Conservation (phyloP, 208 protist species). For the Trypanosoma rangeli region DNA sequence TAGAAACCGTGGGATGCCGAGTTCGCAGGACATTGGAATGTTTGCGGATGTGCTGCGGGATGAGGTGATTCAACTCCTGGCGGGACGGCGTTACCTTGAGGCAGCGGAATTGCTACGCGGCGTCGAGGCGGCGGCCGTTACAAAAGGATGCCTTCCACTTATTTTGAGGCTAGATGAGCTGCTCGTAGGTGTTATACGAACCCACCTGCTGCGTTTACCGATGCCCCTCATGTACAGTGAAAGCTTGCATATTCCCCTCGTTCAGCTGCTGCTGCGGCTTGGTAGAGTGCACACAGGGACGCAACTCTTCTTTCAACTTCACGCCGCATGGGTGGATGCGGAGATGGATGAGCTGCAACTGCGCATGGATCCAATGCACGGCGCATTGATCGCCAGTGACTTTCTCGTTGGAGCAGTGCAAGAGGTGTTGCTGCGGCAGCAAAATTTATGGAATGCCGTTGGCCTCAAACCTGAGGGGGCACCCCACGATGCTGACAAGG, state of each 20-base stretch:
- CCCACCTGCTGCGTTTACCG: conserved; percentile 48
- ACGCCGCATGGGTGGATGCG: conserved; percentile 65
- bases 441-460: conserved; percentile 47
- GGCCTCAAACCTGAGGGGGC: neutral
- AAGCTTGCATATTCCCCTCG: conserved; percentile 75
- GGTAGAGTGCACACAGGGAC: conserved; percentile 55
- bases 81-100: conserved; percentile 65
- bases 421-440: conserved; percentile 61
- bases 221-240: conserved; percentile 72
- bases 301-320: conserved; percentile 54
- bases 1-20: conserved; percentile 6
- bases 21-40: conserved; percentile 38
- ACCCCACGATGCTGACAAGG: neutral
- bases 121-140: conserved; percentile 47
- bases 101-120: conserved; percentile 70
- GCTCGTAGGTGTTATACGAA: conserved; percentile 51
- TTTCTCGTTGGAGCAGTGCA: conserved; percentile 70
- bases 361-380: conserved; percentile 53
- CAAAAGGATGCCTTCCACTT: conserved; percentile 58
- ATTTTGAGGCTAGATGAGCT: conserved; percentile 65
- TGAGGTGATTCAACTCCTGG: conserved; percentile 63
- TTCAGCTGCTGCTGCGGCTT: conserved; percentile 80
- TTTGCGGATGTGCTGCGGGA: conserved; percentile 72
- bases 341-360: conserved; percentile 75
- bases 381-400: conserved; percentile 66